Evolutionary conservation across 495 filamentous ascomycete species (phyloP), one percentile per base, ranked within the genome.

Genomic region (Pseudotulostoma volvatum): DNA sequence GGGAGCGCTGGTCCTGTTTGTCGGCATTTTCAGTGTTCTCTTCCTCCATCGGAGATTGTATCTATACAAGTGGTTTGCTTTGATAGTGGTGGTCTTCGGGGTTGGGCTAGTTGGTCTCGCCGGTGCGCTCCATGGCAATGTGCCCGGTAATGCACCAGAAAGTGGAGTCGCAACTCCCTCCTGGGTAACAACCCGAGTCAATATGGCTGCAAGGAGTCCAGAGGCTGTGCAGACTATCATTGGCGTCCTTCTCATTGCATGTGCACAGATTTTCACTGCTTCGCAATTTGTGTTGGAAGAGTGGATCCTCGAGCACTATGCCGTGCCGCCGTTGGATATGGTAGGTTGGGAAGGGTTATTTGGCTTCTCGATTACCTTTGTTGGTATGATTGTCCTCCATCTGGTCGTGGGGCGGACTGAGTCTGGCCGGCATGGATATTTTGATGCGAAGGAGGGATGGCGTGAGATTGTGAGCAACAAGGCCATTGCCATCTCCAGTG

Each of bases 261-360:
- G 75, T 0, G 90, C 88, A 0, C 90, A 97, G 64, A 84, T 96
- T 46, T 95, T 95, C 58, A 96, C 90, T 0, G 90, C 90, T 1
- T 78, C 83, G 2, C 90, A 97, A 57, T 97, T 95, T 46, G 92
- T 96, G 23, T 62, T 92, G 1, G 90, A 97, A 60, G 92, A 97
- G 59, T 86, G 77, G 66, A 83, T 97, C 34, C 66, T 97, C 17
- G 84, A 96, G 61, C 70, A 81, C 42, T 94, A 92, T 33, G 72
- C 72, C 7, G 78, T 96, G 52, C 84, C 92, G 45, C 85, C 90
- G 0, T 69, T 97, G 31, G 74, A 79, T 45, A 84, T 94, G 28
- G 88, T 96, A 3, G 92, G 87, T 14, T 97, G 87, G 87, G 90
- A 97, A 55, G 90, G 90, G 15, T 42, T 88, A 8, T 97, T 94